A percentile compares a stretch with the other conserved stretches of the same genome.
Evolutionary conservation across 768 basidiomycete species (phyloP).

Genomic region (Mycena epipterygia): DNA sequence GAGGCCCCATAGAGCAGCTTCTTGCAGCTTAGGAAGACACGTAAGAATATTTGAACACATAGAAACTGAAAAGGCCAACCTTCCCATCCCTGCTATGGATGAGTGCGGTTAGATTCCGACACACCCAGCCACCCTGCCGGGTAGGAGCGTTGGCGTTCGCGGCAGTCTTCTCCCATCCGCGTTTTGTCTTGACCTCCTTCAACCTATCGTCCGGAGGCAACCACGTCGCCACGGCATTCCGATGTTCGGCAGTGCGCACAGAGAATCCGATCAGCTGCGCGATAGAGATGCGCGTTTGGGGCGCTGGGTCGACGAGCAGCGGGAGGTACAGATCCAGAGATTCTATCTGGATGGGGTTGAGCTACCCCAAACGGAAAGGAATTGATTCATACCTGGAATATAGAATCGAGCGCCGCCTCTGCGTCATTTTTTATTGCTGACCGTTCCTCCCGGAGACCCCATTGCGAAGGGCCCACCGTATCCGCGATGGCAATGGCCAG

Average conservation of each 20-base stretch:
- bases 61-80: slow-evolving; percentile 46
- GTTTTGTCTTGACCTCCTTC: slow-evolving; percentile 67
- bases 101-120: slow-evolving; percentile 62
- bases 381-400: slow-evolving; percentile 65
- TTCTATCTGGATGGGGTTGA: slow-evolving; percentile 55
- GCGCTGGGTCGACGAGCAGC: slow-evolving; percentile 61
- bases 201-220: slow-evolving; percentile 68
- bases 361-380: not conserved
- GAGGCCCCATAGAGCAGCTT: slow-evolving; percentile 74
- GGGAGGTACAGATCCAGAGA: slow-evolving; percentile 79
- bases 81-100: slow-evolving; percentile 68
- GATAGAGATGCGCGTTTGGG: slow-evolving; percentile 61
- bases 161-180: slow-evolving; percentile 82
- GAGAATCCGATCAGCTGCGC: slow-evolving; percentile 71
- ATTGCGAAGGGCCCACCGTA: slow-evolving; percentile 76
- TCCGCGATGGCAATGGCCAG: slow-evolving; percentile 74
- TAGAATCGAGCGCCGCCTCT: slow-evolving; percentile 66
- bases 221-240: slow-evolving; percentile 71
- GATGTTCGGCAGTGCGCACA: slow-evolving; percentile 64
- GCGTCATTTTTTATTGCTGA: slow-evolving; percentile 62
- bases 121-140: slow-evolving; percentile 71
- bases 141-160: slow-evolving; percentile 53
- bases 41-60: not conserved
- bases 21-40: slow-evolving; percentile 63
- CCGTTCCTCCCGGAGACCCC: slow-evolving; percentile 68